A percentile compares a stretch with the other conserved stretches of the same genome.
Conservation (phyloP, 2,329 filamentous ascomycete species). For the Microdochium bolleyi region DNA sequence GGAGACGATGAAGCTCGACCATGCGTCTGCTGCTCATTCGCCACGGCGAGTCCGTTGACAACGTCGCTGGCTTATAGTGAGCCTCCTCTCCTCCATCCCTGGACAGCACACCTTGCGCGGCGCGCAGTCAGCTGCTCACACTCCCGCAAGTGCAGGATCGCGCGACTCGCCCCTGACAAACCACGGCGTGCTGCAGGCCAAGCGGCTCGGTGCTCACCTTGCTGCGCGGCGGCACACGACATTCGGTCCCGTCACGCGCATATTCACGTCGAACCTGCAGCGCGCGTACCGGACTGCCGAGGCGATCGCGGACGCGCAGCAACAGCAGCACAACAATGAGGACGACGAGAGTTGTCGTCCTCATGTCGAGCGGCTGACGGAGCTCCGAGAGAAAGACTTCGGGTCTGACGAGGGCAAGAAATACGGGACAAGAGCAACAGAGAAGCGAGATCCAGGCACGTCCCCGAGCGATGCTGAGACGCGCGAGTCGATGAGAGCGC, state of each 20-base stretch:
- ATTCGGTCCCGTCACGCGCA: conserved; percentile 39
- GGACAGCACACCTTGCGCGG: conserved; percentile 1
- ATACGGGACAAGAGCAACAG: conserved; percentile 29
- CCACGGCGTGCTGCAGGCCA: conserved; percentile 75
- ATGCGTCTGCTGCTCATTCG: conserved; percentile 66
- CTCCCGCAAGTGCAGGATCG: conserved; percentile 57
- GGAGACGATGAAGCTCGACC: conserved; percentile 12
- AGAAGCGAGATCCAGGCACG: conserved; percentile 11
- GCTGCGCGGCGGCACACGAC: conserved; percentile 13
- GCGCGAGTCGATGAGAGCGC: conserved; percentile 53
- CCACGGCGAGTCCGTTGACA: conserved; percentile 87
- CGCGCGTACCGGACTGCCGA: conserved; percentile 66
- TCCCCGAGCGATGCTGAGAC: conserved; percentile 51
- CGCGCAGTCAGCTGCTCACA: conserved; percentile 13
- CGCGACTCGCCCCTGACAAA: conserved; percentile 75
- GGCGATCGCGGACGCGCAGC: conserved; percentile 52
- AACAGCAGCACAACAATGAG: not conserved
- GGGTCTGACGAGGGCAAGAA: conserved; percentile 61
- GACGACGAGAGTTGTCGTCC: conserved; percentile 11
- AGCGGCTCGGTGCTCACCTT: conserved; percentile 59
- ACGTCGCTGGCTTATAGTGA: conserved; percentile 71
- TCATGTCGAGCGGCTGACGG: conserved; percentile 29
- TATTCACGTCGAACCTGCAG: conserved; percentile 73
- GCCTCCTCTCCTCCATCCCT: conserved; percentile 14
- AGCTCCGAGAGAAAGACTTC: conserved; percentile 68